Conservation (phyloP, 257 asterid species). For the Vinca minor region DNA sequence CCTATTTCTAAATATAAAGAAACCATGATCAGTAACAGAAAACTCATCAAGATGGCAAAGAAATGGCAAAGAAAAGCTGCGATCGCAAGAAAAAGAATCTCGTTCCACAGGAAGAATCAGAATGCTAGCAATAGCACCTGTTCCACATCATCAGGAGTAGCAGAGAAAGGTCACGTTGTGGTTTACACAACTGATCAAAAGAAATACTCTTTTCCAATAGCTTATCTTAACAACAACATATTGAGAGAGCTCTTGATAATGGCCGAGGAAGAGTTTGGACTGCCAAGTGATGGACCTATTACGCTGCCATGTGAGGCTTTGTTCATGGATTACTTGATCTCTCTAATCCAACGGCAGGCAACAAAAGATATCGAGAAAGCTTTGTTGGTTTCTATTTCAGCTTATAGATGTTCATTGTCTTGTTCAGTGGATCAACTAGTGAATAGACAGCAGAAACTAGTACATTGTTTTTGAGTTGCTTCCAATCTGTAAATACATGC, state of each 20-base stretch:
- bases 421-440: not conserved
- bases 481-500: not conserved
- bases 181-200: conserved; percentile 25
- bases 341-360: not conserved
- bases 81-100: not conserved
- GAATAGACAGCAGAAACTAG: not conserved
- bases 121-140: not conserved
- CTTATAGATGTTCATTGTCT: not conserved
- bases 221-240: conserved; percentile 14
- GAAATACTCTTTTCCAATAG: conserved; percentile 23
- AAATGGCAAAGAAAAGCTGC: not conserved
- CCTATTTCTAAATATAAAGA: not conserved
- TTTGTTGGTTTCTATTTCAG: not conserved
- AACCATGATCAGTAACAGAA: not conserved
- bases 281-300: conserved; percentile 3
- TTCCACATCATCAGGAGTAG: not conserved
- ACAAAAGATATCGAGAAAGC: not conserved
- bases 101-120: not conserved
- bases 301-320: conserved; percentile 9
- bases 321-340: conserved; percentile 12
- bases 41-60: conserved; percentile 2
- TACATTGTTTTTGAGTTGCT: not conserved
- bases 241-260: conserved; percentile 19
- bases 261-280: conserved; percentile 20
- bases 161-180: conserved; percentile 30